phyloP scores from a whole-genome alignment of 345 rosid species.

The Cochlearia excelsa region DNA sequence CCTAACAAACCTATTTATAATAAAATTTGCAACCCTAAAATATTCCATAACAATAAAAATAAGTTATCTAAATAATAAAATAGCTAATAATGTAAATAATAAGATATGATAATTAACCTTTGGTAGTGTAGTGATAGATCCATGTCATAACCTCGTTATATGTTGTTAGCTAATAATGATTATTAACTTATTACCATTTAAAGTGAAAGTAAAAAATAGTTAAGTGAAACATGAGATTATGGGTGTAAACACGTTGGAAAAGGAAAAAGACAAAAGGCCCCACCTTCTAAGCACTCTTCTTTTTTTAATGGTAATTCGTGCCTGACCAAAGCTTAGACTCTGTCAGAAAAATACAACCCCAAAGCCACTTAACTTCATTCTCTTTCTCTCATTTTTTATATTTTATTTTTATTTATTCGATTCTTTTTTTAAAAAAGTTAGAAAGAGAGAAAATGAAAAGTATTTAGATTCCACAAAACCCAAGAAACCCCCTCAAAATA shows the following conservation, averaged over 20 bases:
- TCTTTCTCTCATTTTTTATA: neutral
- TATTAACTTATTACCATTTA: slow-evolving; percentile 4
- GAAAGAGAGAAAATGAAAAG: slow-evolving; percentile 16
- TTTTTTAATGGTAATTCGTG: slow-evolving; percentile 36
- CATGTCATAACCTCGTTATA: slow-evolving; percentile 17
- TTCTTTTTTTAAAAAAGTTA: slow-evolving; percentile 9
- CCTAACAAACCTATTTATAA: too few species aligned
- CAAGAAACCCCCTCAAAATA: slow-evolving; percentile 29
- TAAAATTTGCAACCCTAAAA: too few species aligned
- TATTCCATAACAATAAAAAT: too few species aligned
- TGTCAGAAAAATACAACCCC: slow-evolving; percentile 41
- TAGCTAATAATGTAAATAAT: too few species aligned
- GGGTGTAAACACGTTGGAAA: slow-evolving; percentile 36
- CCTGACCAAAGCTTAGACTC: neutral
- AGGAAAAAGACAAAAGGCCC: slow-evolving; percentile 32
- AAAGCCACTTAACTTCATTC: slow-evolving; percentile 31
- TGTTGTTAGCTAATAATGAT: slow-evolving; percentile 5
- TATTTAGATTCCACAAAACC: slow-evolving; percentile 32
- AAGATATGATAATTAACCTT: neutral
- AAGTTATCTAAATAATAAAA: too few species aligned
- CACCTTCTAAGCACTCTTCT: slow-evolving; percentile 36
- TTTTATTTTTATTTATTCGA: neutral
- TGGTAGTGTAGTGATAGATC: slow-evolving; percentile 15
- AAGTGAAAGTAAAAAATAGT: slow-evolving; percentile 23
- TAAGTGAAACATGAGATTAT: slow-evolving; percentile 30